These are phyloP conservation scores for Mallotus repandus DNA, from an alignment of 441 rosid genomes.

Conservation along the genomic window DNA sequence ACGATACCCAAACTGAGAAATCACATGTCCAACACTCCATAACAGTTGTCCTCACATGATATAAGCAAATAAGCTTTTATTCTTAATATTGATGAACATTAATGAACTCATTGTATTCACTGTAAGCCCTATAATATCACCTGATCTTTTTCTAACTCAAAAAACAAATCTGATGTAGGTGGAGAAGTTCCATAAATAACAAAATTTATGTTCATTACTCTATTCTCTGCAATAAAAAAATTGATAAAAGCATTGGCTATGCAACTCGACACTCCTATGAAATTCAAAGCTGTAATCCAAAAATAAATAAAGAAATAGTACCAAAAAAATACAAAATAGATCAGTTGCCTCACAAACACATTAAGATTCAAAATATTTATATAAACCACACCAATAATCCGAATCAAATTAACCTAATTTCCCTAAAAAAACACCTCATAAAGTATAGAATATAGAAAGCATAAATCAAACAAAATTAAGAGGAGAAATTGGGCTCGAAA, in stretches of 20 bases:
- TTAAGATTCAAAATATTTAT: too few relatives aligned
- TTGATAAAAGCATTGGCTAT: slow-evolving; percentile 32
- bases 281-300: too few relatives aligned
- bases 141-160: slow-evolving; percentile 55
- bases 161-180: slow-evolving; percentile 49
- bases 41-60: slow-evolving; percentile 38
- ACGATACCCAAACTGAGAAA: slow-evolving; percentile 53
- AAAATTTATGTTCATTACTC: slow-evolving; percentile 50
- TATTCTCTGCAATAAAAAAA: slow-evolving; percentile 71
- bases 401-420: too few relatives aligned
- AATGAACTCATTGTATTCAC: slow-evolving; percentile 59
- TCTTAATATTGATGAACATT: slow-evolving; percentile 57
- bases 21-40: slow-evolving; percentile 78
- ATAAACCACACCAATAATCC: too few relatives aligned
- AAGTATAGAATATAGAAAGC: too few relatives aligned
- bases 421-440: too few relatives aligned
- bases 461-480: too few relatives aligned
- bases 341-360: too few relatives aligned
- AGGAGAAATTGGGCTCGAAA: neutral
- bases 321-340: too few relatives aligned
- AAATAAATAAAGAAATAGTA: too few relatives aligned
- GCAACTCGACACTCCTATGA: too few relatives aligned
- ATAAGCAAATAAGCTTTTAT: slow-evolving; percentile 63
- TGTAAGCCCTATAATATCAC: slow-evolving; percentile 56
- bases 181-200: slow-evolving; percentile 40